Evolutionary conservation across 768 basidiomycete genomes (phyloP).

Genomic region (Collybia sordida): DNA sequence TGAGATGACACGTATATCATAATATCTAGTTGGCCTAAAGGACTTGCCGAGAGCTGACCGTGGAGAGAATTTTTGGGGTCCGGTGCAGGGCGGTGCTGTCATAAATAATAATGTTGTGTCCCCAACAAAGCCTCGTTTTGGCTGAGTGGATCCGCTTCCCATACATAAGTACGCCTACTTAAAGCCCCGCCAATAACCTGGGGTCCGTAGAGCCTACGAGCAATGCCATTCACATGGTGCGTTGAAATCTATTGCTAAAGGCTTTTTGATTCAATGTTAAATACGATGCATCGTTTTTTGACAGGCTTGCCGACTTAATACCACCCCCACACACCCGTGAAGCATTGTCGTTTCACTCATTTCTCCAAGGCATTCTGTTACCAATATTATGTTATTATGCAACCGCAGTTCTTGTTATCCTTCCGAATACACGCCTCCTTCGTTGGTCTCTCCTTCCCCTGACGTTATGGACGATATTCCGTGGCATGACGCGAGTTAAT

Average conservation of each 20-base stretch:
- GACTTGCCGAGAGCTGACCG: too few relatives aligned
- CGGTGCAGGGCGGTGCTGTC: too few relatives aligned
- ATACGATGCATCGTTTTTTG: neutral
- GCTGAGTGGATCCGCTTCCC: too few relatives aligned
- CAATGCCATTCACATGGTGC: constrained; percentile 9
- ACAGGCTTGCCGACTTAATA: constrained; percentile 25
- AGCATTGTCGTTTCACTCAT: constrained; percentile 32
- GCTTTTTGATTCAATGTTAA: neutral
- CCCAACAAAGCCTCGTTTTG: too few relatives aligned
- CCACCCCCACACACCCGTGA: constrained; percentile 29
- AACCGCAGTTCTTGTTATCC: constrained; percentile 52
- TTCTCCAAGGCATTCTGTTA: constrained; percentile 38
- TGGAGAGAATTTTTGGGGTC: too few relatives aligned
- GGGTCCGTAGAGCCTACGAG: too few relatives aligned
- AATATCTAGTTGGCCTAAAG: too few relatives aligned
- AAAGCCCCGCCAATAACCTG: too few relatives aligned
- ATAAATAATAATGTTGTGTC: too few relatives aligned
- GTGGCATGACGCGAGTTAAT: constrained; percentile 43
- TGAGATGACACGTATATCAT: too few relatives aligned
- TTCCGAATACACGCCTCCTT: constrained; percentile 40
- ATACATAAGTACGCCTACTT: too few relatives aligned
- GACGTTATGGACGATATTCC: constrained; percentile 42
- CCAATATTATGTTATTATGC: constrained; percentile 45
- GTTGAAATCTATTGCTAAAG: neutral
- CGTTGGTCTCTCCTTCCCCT: constrained; percentile 50